These are phyloP conservation scores for Bipolaris sorokiniana DNA, from an alignment of 2,329 filamentous ascomycete genomes.

Conservation along the genomic window DNA sequence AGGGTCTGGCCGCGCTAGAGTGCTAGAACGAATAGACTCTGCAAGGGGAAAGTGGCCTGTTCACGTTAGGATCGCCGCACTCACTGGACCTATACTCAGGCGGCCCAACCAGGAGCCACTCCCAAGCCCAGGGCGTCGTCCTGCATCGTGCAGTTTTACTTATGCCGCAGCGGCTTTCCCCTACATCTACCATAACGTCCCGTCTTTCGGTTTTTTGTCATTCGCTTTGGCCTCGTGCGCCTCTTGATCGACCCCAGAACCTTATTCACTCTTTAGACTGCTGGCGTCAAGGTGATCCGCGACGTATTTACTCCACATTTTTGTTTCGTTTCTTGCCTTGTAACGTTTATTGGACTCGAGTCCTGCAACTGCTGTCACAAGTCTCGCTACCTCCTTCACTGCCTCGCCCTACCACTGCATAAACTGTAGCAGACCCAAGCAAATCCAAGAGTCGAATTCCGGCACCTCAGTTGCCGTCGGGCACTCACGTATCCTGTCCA, in stretches of 20 bases:
- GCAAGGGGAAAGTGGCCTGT: constrained; percentile 36
- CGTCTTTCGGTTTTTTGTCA: constrained; percentile 30
- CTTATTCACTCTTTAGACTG: constrained; percentile 29
- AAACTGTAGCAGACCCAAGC: constrained; percentile 17
- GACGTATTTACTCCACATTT: constrained; percentile 18
- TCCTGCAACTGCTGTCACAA: constrained; percentile 1
- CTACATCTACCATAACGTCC: constrained; percentile 36
- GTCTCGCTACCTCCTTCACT: constrained; percentile 6
- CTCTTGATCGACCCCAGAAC: constrained; percentile 30
- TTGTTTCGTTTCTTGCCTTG: constrained; percentile 26
- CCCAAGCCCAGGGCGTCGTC: constrained; percentile 32
- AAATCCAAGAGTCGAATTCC: constrained; percentile 11
- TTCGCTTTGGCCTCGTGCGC: constrained; percentile 30
- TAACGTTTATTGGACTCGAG: constrained; percentile 29
- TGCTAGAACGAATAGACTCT: constrained; percentile 17
- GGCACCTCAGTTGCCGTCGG: constrained; percentile 16
- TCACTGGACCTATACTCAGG: constrained; percentile 24
- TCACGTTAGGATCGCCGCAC: constrained; percentile 39
- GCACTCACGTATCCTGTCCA: constrained; percentile 1
- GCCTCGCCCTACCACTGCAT: constrained; percentile 9
- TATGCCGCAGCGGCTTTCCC: constrained; percentile 35
- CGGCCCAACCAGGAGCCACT: constrained; percentile 39
- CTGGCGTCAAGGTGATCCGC: constrained; percentile 19
- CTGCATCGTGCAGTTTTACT: constrained; percentile 30
- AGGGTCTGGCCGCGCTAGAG: constrained; percentile 30